Evolutionary conservation across 441 rosid species (phyloP).

Genomic region (Adansonia grandidieri): DNA sequence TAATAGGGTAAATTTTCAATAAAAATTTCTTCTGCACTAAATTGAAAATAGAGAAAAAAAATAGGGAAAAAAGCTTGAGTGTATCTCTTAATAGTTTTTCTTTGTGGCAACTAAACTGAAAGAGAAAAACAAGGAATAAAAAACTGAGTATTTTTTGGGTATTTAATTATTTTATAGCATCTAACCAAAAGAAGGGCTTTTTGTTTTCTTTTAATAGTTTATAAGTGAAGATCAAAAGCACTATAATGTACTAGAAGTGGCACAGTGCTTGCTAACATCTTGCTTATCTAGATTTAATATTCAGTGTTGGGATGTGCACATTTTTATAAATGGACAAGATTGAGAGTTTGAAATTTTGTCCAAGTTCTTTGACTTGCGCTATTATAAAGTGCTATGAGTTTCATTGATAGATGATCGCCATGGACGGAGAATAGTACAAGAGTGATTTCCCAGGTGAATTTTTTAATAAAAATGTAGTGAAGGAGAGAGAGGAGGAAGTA

Average conservation of each 20-base stretch:
- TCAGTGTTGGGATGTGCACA: not conserved
- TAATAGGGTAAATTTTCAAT: not conserved
- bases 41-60: not conserved
- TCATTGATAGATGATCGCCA: not conserved
- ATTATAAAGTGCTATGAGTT: not conserved
- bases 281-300: slow-evolving; percentile 1
- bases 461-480: not conserved
- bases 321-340: not conserved
- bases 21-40: not conserved
- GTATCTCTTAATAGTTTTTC: not conserved
- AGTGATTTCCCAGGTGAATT: not conserved
- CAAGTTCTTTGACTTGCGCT: not conserved
- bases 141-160: not conserved
- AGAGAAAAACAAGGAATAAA: not conserved
- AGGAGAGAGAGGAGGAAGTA: not conserved
- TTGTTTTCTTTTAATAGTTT: not conserved
- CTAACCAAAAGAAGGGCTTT: not conserved
- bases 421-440: too few species aligned
- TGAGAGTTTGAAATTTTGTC: not conserved
- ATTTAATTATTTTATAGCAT: not conserved
- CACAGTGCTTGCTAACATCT: not conserved
- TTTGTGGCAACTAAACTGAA: not conserved
- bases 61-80: not conserved
- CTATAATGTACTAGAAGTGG: not conserved
- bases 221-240: not conserved